Percentiles rank a stretch among this genome's conserved stretches.
phyloP scores from a whole-genome alignment of 75 land plant species.

The Picea glauca region DNA sequence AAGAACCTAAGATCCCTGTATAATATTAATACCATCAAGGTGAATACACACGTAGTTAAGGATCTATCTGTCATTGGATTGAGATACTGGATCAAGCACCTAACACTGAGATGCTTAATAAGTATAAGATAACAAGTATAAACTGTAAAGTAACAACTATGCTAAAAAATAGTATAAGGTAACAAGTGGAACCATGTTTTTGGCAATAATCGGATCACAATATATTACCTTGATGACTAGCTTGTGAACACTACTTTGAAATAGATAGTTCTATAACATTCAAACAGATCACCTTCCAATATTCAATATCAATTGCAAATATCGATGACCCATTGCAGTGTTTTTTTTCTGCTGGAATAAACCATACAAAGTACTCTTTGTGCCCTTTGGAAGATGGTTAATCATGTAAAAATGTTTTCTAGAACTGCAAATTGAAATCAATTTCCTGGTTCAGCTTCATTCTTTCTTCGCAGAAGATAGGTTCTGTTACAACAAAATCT shows the following conservation, averaged over 20 bases:
- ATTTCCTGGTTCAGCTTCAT: background rate
- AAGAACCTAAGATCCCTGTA: background rate
- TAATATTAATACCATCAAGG: background rate
- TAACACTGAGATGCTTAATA: background rate
- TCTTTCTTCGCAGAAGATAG: background rate
- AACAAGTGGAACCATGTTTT: background rate
- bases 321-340: background rate
- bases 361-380: background rate
- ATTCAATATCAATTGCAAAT: background rate
- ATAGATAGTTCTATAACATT: background rate
- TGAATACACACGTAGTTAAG: background rate
- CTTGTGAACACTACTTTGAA: background rate
- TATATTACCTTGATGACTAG: background rate
- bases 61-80: background rate
- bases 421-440: background rate
- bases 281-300: background rate
- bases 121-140: background rate
- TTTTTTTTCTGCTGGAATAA: background rate
- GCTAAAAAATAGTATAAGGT: too few species aligned
- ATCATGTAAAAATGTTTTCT: background rate
- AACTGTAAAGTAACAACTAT: too few species aligned
- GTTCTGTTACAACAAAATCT: background rate
- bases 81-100: background rate
- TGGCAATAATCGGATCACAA: background rate
- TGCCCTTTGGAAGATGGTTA: background rate